Conservation (phyloP, 2,329 filamentous ascomycete genomes). For the Botryotinia convoluta region DNA sequence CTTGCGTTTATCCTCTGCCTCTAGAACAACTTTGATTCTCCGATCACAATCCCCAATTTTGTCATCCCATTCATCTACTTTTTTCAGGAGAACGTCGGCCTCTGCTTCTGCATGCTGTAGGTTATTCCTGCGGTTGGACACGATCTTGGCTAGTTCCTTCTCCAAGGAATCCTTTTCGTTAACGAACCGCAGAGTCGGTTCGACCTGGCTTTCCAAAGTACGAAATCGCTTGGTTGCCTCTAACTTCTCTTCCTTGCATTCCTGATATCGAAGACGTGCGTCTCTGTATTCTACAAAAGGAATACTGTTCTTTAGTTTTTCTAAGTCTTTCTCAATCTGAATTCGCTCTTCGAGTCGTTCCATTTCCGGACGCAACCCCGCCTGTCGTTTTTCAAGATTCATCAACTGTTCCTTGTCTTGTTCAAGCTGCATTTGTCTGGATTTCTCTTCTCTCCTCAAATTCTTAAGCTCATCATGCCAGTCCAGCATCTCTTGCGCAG, state of each 20-base stretch:
- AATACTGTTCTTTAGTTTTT: constrained; percentile 62
- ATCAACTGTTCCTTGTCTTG: constrained; percentile 61
- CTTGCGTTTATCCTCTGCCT: constrained; percentile 48
- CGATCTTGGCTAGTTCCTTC: constrained; percentile 52
- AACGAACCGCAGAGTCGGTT: constrained; percentile 68
- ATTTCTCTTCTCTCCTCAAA: constrained; percentile 67
- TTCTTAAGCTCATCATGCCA: constrained; percentile 75
- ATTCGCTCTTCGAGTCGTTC: constrained; percentile 76
- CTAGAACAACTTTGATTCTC: constrained; percentile 51
- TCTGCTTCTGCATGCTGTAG: constrained; percentile 54
- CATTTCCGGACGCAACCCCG: constrained; percentile 73
- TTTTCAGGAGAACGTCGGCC: constrained; percentile 42
- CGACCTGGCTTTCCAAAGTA: constrained; percentile 57
- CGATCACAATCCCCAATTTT: constrained; percentile 42
- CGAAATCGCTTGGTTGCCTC: constrained; percentile 56
- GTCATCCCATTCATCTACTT: constrained; percentile 44
- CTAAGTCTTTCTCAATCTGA: constrained; percentile 61
- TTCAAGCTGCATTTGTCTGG: constrained; percentile 55
- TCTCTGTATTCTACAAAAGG: constrained; percentile 64
- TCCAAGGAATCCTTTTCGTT: constrained; percentile 69
- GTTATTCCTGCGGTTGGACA: constrained; percentile 52
- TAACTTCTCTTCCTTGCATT: constrained; percentile 55
- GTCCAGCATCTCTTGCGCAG: constrained; percentile 72
- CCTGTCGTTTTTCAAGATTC: constrained; percentile 70
- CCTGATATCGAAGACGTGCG: constrained; percentile 47